These are phyloP conservation scores for Neofusicoccum kwambonambiense DNA, from an alignment of 2,329 filamentous ascomycete genomes.

Conservation along the genomic window DNA sequence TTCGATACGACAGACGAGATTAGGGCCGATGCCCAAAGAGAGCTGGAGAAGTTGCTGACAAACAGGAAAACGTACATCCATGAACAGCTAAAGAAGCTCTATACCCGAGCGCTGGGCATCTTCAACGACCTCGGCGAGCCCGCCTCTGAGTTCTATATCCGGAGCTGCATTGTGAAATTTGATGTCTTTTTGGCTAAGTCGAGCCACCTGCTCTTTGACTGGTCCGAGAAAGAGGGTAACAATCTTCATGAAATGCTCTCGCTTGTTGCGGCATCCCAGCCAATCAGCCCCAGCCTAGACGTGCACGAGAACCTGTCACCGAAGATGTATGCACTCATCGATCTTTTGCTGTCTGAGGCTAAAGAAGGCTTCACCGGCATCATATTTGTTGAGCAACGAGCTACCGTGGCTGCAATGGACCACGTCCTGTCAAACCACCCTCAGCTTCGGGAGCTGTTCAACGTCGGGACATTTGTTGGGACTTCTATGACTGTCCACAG, in stretches of 20 bases:
- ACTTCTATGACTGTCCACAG: slow-evolving; percentile 43
- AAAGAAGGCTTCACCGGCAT: slow-evolving; percentile 39
- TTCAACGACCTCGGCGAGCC: slow-evolving; percentile 38
- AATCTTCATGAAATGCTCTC: slow-evolving; percentile 27
- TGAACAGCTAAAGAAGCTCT: slow-evolving; percentile 38
- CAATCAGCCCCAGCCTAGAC: not conserved
- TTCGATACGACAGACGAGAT: slow-evolving; percentile 25
- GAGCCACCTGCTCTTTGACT: slow-evolving; percentile 9
- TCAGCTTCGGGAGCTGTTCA: slow-evolving; percentile 34
- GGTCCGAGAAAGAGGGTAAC: slow-evolving; percentile 34
- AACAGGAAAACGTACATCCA: slow-evolving; percentile 39
- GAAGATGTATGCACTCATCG: slow-evolving; percentile 38
- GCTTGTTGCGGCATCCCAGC: not conserved
- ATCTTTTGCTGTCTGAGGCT: slow-evolving; percentile 37
- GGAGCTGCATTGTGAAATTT: slow-evolving; percentile 31
- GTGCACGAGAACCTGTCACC: slow-evolving; percentile 25
- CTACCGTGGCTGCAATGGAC: slow-evolving; percentile 43
- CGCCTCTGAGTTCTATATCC: slow-evolving; percentile 41
- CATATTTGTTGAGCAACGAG: slow-evolving; percentile 26
- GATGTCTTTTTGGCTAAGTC: not conserved
- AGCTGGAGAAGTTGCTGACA: slow-evolving; percentile 6
- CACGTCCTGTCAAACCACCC: slow-evolving; percentile 36
- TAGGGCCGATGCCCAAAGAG: slow-evolving; percentile 16
- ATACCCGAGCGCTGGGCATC: slow-evolving; percentile 33
- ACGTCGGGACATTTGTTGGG: slow-evolving; percentile 54